These are phyloP conservation scores for Trichoderma cornu-damae DNA, from an alignment of 2,329 filamentous ascomycete genomes.

Conservation along the genomic window DNA sequence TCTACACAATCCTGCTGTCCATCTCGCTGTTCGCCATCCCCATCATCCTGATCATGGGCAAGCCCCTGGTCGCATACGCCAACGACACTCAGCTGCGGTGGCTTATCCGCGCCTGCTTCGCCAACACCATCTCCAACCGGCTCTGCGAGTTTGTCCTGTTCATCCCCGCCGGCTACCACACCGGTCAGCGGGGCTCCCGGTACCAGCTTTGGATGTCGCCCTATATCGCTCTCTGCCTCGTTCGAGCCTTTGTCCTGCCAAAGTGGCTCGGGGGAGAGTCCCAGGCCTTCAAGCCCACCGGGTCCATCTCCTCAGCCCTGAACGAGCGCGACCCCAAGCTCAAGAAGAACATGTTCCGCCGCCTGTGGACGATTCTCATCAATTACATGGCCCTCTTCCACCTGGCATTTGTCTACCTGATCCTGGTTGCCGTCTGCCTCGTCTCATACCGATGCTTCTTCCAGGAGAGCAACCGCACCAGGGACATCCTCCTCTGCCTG, in stretches of 20 bases:
- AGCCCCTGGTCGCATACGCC: slow-evolving; percentile 53
- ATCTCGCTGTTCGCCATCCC: slow-evolving; percentile 55
- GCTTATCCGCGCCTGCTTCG: slow-evolving; percentile 53
- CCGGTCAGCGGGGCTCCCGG: slow-evolving; percentile 51
- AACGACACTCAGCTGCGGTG: slow-evolving; percentile 50
- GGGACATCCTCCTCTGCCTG: slow-evolving; percentile 45
- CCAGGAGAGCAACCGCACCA: slow-evolving; percentile 31
- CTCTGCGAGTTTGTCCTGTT: slow-evolving; percentile 54
- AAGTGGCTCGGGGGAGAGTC: slow-evolving; percentile 55
- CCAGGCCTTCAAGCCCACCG: slow-evolving; percentile 57
- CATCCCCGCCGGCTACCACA: slow-evolving; percentile 54
- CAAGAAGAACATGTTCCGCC: slow-evolving; percentile 48
- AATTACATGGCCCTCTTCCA: slow-evolving; percentile 55
- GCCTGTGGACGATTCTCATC: slow-evolving; percentile 50
- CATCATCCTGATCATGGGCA: slow-evolving; percentile 52
- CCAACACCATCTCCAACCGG: slow-evolving; percentile 46
- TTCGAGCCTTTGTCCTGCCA: slow-evolving; percentile 54
- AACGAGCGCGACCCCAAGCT: slow-evolving; percentile 53
- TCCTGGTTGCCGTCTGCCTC: slow-evolving; percentile 45
- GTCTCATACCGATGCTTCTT: slow-evolving; percentile 48
- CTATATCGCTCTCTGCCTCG: slow-evolving; percentile 53
- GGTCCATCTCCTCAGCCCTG: slow-evolving; percentile 50
- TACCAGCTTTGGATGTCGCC: slow-evolving; percentile 60
- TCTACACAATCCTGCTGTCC: slow-evolving; percentile 52
- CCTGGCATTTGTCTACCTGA: slow-evolving; percentile 49